Percentiles rank a stretch among this genome's conserved stretches.
Conservation (phyloP, 2,329 filamentous ascomycete genomes). For the Lachnellula occidentalis region DNA sequence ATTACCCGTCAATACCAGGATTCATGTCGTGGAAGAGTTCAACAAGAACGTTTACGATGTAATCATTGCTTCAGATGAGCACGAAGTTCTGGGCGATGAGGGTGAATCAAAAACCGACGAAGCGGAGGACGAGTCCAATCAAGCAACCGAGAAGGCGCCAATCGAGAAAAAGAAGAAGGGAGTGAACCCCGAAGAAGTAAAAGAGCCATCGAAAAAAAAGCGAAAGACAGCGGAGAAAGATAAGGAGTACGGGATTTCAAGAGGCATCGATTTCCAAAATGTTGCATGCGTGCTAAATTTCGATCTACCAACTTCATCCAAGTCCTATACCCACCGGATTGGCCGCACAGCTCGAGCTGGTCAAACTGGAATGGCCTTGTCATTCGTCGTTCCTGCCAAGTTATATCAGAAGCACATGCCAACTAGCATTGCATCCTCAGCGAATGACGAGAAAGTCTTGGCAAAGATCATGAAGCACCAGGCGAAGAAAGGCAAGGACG, state of each 20-base stretch:
- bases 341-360: conserved; percentile 89
- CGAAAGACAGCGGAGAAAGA: conserved; percentile 61
- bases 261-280: conserved; percentile 95
- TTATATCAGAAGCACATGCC: conserved; percentile 85
- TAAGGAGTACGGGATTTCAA: conserved; percentile 89
- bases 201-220: conserved; percentile 53
- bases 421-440: conserved; percentile 68
- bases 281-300: conserved; percentile 95
- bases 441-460: conserved; percentile 80
- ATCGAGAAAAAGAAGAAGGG: conserved; percentile 26
- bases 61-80: conserved; percentile 91
- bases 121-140: conserved; percentile 23
- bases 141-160: conserved; percentile 23
- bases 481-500: conserved; percentile 68
- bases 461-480: conserved; percentile 76
- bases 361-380: conserved; percentile 90
- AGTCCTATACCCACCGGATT: conserved; percentile 95
- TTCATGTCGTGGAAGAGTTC: conserved; percentile 96
- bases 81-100: conserved; percentile 71
- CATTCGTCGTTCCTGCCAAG: conserved; percentile 80
- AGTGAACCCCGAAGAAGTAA: conserved; percentile 25
- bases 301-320: conserved; percentile 80
- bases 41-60: conserved; percentile 97
- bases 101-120: conserved; percentile 32
- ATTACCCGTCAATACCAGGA: conserved; percentile 82